Evolutionary conservation across 164 flowering plant genomes (phyloP).

Genomic region (Kalanchoe fedtschenkoi): DNA sequence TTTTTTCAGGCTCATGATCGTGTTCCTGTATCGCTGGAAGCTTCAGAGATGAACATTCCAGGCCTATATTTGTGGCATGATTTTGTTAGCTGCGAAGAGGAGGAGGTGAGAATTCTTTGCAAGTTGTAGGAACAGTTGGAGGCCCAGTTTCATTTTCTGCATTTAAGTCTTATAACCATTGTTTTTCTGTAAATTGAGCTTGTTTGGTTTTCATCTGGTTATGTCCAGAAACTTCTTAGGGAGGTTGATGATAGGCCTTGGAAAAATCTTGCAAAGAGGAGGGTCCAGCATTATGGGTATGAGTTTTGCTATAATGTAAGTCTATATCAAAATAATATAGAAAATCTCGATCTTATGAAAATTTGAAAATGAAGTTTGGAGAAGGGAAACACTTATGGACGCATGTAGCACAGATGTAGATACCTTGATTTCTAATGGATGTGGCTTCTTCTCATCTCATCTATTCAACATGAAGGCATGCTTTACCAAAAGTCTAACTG

Average conservation of each 20-base stretch:
- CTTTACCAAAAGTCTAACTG: not conserved
- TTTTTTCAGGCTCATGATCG: slow-evolving; percentile 24
- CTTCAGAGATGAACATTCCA: slow-evolving; percentile 64
- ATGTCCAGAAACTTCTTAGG: slow-evolving; percentile 56
- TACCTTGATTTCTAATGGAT: not conserved
- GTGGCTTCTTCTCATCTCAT: not conserved
- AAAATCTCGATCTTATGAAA: not conserved
- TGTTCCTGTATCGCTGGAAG: slow-evolving; percentile 42
- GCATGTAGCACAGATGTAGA: not conserved
- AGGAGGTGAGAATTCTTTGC: slow-evolving; percentile 34
- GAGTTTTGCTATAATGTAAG: slow-evolving; percentile 78
- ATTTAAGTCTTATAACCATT: not conserved
- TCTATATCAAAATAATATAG: not conserved
- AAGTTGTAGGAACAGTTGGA: not conserved
- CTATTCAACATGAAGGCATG: not conserved
- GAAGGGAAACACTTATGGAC: not conserved
- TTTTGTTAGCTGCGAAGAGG: slow-evolving; percentile 53
- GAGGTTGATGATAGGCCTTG: slow-evolving; percentile 78
- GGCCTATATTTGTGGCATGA: slow-evolving; percentile 70
- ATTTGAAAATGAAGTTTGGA: not conserved
- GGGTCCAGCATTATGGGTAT: slow-evolving; percentile 94
- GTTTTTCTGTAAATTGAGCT: not conserved
- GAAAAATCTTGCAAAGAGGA: slow-evolving; percentile 68
- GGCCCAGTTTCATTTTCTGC: not conserved
- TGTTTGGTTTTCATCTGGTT: not conserved